Evolutionary conservation across 1,284 basidiomycete genomes (phyloP).

Genomic region (Puccinia hordei): DNA sequence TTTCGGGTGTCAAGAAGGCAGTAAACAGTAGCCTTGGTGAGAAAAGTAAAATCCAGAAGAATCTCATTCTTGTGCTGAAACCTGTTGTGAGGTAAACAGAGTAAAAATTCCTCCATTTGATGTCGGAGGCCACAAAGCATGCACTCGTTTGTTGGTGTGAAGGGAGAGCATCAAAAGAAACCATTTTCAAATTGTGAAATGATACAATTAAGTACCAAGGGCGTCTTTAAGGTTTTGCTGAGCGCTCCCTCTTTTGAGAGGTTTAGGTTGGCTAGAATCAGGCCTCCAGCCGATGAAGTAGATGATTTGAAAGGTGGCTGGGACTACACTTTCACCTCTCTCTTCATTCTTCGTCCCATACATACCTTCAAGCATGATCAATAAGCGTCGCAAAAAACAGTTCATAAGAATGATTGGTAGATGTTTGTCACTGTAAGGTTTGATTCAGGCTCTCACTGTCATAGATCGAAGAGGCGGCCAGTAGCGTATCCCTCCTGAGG

Average conservation of each 20-base stretch:
- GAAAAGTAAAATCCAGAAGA: too few relatives aligned
- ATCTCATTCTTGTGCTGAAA: too few relatives aligned
- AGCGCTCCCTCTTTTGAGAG: constrained; percentile 80
- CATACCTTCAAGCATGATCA: constrained; percentile 66
- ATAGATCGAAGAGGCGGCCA: constrained; percentile 90
- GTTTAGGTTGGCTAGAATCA: constrained; percentile 76
- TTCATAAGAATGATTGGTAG: constrained; percentile 37
- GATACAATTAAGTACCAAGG: background rate
- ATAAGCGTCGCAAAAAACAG: background rate
- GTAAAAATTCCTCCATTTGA: background rate
- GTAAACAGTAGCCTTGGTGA: too few relatives aligned
- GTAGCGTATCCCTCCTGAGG: constrained; percentile 81
- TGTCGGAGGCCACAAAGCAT: too few relatives aligned
- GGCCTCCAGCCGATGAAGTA: constrained; percentile 99
- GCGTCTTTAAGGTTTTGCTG: constrained; percentile 75
- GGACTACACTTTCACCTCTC: constrained; percentile 70
- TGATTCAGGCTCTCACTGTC: constrained; percentile 66
- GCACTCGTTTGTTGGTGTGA: background rate
- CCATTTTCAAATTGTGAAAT: background rate
- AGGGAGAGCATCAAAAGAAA: background rate
- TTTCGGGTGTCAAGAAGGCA: too few relatives aligned
- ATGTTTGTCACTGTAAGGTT: background rate
- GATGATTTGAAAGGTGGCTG: constrained; percentile 94
- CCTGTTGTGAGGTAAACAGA: background rate
- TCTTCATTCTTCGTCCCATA: constrained; percentile 68